Evolutionary conservation across 805 yeast genomes (phyloP), one percentile per base, ranked within the genome.

Genomic region (Starmerella stellata): DNA sequence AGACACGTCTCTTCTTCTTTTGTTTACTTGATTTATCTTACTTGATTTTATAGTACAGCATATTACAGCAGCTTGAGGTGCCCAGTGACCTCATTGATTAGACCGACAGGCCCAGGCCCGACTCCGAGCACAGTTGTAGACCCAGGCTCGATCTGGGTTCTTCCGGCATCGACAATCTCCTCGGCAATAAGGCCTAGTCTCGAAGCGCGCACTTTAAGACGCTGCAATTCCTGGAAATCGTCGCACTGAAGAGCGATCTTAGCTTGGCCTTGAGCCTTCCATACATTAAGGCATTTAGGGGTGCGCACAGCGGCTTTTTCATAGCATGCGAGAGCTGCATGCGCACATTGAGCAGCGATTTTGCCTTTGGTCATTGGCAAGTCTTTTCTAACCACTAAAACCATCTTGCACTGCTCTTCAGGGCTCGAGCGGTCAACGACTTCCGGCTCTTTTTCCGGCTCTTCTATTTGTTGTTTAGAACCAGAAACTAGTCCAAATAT

Each of bases 341-440:
- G 99, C 29, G 83, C 76, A 58, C 96, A 87, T 55, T 90, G 99
- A 4, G 98, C 98, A 4, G 96, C 95, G 2, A 80, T 76, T 55
- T 90, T 90, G 18, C 99, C 99, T 58, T 81, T 82, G 24, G 78
- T 74, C 96, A 90, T 90, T 32, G 73, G 75, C 44, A 90, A 62
- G 55, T 90, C 98, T 21, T 76, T 78, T 43, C 98, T 72, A 4
- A 90, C 82, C 3, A 83, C 73, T 20, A 90, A 62, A 0, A 90
- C 83, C 94, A 87, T 78, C 51, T 59, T 59, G 44, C 37, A 45
- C 18, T 41, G 46, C 41, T 37, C 44, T 21, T 23, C 43, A 16
- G 19, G 19, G 16, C 16, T 33, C 9, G 32, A 5, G 15, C 23
- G 35, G 31, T 44, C 44, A 2, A 20, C 19, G 27, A 38, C 44